Evolutionary conservation across 129 eudicot species (phyloP).

Genomic region (Centella asiatica): DNA sequence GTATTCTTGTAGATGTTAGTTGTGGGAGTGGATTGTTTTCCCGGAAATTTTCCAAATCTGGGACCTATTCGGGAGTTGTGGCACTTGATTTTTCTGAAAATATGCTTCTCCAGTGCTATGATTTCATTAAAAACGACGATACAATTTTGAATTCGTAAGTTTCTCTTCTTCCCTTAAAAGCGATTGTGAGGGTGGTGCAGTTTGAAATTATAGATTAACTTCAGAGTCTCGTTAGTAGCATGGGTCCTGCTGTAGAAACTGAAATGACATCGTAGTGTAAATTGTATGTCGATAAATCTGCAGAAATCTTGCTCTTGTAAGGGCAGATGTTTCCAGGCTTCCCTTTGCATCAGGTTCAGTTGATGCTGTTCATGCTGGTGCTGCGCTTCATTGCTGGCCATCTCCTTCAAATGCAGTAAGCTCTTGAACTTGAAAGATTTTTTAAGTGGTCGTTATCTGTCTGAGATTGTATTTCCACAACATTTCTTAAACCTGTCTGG

Average conservation of each 20-base stretch:
- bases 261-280: neutral
- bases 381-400: slow-evolving; percentile 99
- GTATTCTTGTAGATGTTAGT: slow-evolving; percentile 81
- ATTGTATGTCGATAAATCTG: slow-evolving; percentile 12
- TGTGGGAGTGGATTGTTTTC: slow-evolving; percentile 97
- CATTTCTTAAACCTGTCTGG: no score
- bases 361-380: slow-evolving; percentile 99
- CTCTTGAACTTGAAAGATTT: neutral
- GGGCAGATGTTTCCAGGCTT: slow-evolving; percentile 95
- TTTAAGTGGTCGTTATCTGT: neutral
- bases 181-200: no score
- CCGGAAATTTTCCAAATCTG: slow-evolving; percentile 79
- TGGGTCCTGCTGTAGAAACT: neutral
- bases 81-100: slow-evolving; percentile 96
- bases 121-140: slow-evolving; percentile 65
- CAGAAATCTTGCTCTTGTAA: slow-evolving; percentile 95
- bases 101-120: slow-evolving; percentile 90
- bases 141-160: slow-evolving; percentile 51
- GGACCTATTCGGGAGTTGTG: slow-evolving; percentile 68
- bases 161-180: slow-evolving; percentile 1
- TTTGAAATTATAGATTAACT: no score
- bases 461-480: no score
- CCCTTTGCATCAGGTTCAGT: slow-evolving; percentile 86
- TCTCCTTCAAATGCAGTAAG: slow-evolving; percentile 97
- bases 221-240: neutral